A percentile compares a stretch with the other conserved stretches of the same genome.
Conservation (phyloP, 2,329 filamentous ascomycete genomes). For the Trichoderma atroviride region DNA sequence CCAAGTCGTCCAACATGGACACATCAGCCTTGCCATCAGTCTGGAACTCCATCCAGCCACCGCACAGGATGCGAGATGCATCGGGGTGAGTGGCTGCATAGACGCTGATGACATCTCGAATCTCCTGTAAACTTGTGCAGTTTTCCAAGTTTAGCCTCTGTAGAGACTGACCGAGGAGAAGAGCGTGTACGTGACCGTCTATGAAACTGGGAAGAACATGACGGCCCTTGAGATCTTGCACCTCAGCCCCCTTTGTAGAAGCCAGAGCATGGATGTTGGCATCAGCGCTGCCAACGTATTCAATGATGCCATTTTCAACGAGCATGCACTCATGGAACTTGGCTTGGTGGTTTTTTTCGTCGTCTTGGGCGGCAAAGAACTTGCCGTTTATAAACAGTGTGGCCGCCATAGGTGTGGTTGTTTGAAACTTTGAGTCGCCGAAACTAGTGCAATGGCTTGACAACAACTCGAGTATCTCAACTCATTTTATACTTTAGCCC, state of each 20-base stretch:
- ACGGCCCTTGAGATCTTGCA: conserved; percentile 2
- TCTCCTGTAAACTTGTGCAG: conserved; percentile 10
- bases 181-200: conserved; percentile 15
- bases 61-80: conserved; percentile 20
- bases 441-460: not conserved
- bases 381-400: conserved; percentile 18
- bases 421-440: not conserved
- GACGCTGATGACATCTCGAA: not conserved
- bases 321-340: conserved; percentile 19
- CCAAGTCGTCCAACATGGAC: conserved; percentile 12
- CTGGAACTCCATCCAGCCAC: conserved; percentile 21
- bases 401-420: not conserved
- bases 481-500: not conserved
- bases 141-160: conserved; percentile 9
- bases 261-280: not conserved
- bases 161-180: conserved; percentile 12
- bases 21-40: conserved; percentile 13
- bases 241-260: not conserved
- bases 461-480: not conserved
- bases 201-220: conserved; percentile 22
- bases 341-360: not conserved
- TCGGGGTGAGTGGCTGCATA: not conserved
- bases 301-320: conserved; percentile 10
- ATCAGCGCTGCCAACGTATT: conserved; percentile 11
- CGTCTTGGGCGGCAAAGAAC: not conserved